Evolutionary conservation across 2,329 filamentous ascomycete species (phyloP), one percentile per base, ranked within the genome.

Genomic region (Ceratocystis destructans): DNA sequence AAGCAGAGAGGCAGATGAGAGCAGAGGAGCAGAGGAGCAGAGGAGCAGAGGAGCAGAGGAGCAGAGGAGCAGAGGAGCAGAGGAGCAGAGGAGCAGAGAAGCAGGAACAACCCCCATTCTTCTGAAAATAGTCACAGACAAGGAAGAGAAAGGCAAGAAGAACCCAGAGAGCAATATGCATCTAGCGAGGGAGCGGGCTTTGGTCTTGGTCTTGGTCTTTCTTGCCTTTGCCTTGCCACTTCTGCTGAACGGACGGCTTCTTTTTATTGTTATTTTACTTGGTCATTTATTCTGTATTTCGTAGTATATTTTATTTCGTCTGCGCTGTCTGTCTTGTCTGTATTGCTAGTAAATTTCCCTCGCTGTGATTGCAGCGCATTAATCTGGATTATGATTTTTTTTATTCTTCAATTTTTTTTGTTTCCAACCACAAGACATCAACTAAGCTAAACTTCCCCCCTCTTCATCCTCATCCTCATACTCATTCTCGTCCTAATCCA

Each of bases 181-280:
- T n/a, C 46, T 20, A 50, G 22, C 46, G 46, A 22, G 6, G 46
- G n/a, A 20, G 46, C 7, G 46, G 5, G 8, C 2, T 61, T 41
- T 59, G 55, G n/a, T 65, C n/a, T 65, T 20, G 37, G 37, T 44
- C 61, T 62, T 66, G 31, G n/a, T 62, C 55, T 62, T 61, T 66
- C 33, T 63, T 41, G 37, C 10, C 10, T 41, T 41, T 41, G 37
- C 37, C 37, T 41, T 41, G 37, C 37, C 37, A 41, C 37, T 41
- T 41, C 3, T 41, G 37, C 37, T 41, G 37, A 10, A 41, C 12
- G 37, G 10, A n/a, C n/a, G n/a, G n/a, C 37, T 3, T 3, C 10
- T 41, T 41, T 41, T 41, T 41, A 41, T 41, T 41, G 37, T n/a
- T n/a, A n/a, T n/a, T n/a, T n/a, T n/a, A n/a, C n/a, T n/a, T n/a